Conservation (phyloP, 2,329 filamentous ascomycete genomes). For the Colletotrichum lini region DNA sequence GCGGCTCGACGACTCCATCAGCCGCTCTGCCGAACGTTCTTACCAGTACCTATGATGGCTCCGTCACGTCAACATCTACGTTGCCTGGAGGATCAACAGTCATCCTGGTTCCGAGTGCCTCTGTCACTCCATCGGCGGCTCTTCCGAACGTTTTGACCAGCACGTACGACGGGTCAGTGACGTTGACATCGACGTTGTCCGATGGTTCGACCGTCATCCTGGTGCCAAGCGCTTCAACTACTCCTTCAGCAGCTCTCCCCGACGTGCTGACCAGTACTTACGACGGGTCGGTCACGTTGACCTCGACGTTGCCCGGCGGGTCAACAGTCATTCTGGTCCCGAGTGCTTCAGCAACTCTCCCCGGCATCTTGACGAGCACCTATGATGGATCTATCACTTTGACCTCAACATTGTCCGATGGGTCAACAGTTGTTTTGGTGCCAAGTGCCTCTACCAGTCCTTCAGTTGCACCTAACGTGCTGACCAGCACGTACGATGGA, state of each 20-base stretch:
- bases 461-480: background rate
- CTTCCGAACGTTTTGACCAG: conserved; percentile 10
- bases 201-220: background rate
- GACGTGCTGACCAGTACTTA: background rate
- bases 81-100: background rate
- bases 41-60: conserved; percentile 11
- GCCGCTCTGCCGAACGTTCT: background rate
- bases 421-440: background rate
- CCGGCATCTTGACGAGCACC: conserved; percentile 8
- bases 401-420: conserved; percentile 11
- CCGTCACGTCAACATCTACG: background rate
- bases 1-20: background rate
- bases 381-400: conserved; percentile 23
- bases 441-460: background rate
- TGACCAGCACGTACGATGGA: conserved; percentile 1
- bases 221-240: background rate
- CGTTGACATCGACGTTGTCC: conserved; percentile 9
- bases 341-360: background rate
- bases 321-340: too few species aligned
- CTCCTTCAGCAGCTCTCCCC: background rate
- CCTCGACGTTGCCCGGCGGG: background rate
- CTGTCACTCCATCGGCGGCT: too few species aligned
- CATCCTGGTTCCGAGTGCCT: conserved; percentile 6
- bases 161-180: conserved; percentile 9
- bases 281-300: conserved; percentile 3